Evolutionary conservation across 768 basidiomycete species (phyloP).

Genomic region (Podaxis rugospora): DNA sequence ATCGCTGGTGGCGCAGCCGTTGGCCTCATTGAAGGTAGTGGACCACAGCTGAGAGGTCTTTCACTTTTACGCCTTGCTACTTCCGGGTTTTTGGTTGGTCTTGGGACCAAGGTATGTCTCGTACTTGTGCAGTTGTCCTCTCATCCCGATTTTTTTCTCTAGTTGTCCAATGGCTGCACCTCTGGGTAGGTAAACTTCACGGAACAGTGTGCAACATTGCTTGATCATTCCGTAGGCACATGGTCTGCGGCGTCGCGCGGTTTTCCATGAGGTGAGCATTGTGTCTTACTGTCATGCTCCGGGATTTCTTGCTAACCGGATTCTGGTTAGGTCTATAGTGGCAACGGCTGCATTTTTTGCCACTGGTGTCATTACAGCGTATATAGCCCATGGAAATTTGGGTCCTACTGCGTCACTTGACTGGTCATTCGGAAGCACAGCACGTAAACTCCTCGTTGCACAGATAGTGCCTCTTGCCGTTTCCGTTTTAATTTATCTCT

Average conservation of each 20-base stretch:
- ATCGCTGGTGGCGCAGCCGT: slow-evolving; percentile 43
- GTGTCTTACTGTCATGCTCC: slow-evolving; percentile 4
- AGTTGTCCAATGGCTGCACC: slow-evolving; percentile 63
- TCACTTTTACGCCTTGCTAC: slow-evolving; percentile 28
- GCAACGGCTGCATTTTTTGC: slow-evolving; percentile 52
- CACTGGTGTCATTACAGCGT: slow-evolving; percentile 43
- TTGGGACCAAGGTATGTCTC: slow-evolving; percentile 48
- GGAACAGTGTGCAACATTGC: not conserved
- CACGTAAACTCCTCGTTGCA: slow-evolving; percentile 30
- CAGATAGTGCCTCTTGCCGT: slow-evolving; percentile 36
- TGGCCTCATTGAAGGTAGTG: slow-evolving; percentile 34
- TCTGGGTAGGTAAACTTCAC: slow-evolving; percentile 41
- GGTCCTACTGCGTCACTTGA: slow-evolving; percentile 26
- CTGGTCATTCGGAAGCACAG: slow-evolving; percentile 36
- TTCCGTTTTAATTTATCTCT: slow-evolving; percentile 21
- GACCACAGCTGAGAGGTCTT: slow-evolving; percentile 22
- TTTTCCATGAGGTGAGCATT: slow-evolving; percentile 45
- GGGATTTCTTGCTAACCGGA: slow-evolving; percentile 2
- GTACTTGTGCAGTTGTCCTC: not conserved
- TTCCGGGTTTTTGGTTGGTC: slow-evolving; percentile 53
- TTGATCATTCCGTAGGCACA: slow-evolving; percentile 39
- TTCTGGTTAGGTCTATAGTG: slow-evolving; percentile 39
- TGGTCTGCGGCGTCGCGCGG: slow-evolving; percentile 57
- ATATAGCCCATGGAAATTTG: slow-evolving; percentile 31
- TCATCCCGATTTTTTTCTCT: slow-evolving; percentile 7